Base-by-base conservation (phyloP, 306 rosid genomes). In the Styphnolobium japonicum region DNA sequence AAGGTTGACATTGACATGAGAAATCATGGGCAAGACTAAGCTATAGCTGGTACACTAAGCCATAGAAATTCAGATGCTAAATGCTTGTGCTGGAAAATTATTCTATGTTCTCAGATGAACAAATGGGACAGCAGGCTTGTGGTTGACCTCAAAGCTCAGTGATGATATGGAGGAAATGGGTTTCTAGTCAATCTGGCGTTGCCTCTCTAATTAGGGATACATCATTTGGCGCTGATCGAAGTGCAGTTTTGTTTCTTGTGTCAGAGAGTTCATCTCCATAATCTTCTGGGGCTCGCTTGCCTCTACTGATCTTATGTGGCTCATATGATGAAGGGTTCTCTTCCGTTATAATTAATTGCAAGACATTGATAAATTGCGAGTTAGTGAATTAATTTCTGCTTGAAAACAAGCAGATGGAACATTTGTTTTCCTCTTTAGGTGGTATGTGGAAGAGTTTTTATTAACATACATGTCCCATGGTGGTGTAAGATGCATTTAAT, bases 21-120 rank as follows among this genome's bases (percentile, higher is more conserved):
- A 74, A 83, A 68, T 95, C 98, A 40, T 77, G 84, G 91, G 90
- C 94, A 58, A 84, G 86, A 73, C 89, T 93, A n/a, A n/a, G n/a
- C n/a, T 74, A 88, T 85, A 75, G 94, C 80, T 2, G 88, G 56
- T 79, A 86, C 67, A 68, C 83, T 95, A 18, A 75, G 88, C 85
- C 53, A 85, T 78, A 90, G 87, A 89, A 90, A 93, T 62, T 83
- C 88, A 22, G 86, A 85, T 31, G 86, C 82, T 51, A 84, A 85
- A 82, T 91, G 96, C 83, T 72, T 95, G 62, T 90, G 96, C 85
- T 95, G 99, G 99, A 95, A 95, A 86, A 67, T 90, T 58, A 57
- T 90, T 77, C 39, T 95, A 39, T 89, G 90, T 80, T 81, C 94
- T 71, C 95, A 78, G 81, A 81, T 62, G 74, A 85, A 83, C 67